A percentile compares a stretch with the other conserved stretches of the same genome.
Evolutionary conservation across 768 basidiomycete genomes (phyloP).

Genomic region (Lactifluus hygrophoroides): DNA sequence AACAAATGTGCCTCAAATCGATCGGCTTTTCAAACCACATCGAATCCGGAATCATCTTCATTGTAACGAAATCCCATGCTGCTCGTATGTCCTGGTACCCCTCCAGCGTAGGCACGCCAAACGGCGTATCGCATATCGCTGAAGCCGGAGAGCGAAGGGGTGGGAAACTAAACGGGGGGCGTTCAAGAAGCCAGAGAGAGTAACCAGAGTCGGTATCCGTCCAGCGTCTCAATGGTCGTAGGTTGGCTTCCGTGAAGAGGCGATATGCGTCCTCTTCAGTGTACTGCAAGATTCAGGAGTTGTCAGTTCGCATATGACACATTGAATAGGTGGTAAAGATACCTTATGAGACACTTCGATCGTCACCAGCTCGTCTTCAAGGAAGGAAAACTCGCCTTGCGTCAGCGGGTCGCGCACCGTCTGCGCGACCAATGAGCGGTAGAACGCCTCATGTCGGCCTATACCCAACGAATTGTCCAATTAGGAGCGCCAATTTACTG

Average conservation of each 20-base stretch:
- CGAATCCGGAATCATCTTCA: constrained; percentile 75
- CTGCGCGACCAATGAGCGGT: constrained; percentile 56
- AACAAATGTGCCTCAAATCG: constrained; percentile 86
- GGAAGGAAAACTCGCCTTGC: constrained; percentile 42
- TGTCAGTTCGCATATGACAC: not conserved
- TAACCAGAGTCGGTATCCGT: constrained; percentile 62
- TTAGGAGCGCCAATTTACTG: not conserved
- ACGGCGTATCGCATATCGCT: constrained; percentile 33
- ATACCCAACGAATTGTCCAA: not conserved
- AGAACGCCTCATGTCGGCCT: constrained; percentile 84
- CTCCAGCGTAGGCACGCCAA: constrained; percentile 58
- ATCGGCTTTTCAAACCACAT: constrained; percentile 91
- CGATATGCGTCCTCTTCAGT: constrained; percentile 59
- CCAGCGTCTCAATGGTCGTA: constrained; percentile 85
- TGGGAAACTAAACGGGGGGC: constrained; percentile 57
- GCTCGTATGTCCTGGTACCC: constrained; percentile 87
- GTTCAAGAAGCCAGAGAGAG: constrained; percentile 74
- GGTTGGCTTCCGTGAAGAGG: constrained; percentile 63
- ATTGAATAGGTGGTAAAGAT: constrained; percentile 4
- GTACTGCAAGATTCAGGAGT: constrained; percentile 45
- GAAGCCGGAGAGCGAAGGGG: constrained; percentile 37
- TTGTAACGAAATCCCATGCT: constrained; percentile 79
- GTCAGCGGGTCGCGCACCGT: constrained; percentile 43
- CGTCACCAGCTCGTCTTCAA: constrained; percentile 66
- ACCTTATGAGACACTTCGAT: constrained; percentile 90